Evolutionary conservation across 169 alveolate species (phyloP).

Genomic region (Cryptosporidium sp.): DNA sequence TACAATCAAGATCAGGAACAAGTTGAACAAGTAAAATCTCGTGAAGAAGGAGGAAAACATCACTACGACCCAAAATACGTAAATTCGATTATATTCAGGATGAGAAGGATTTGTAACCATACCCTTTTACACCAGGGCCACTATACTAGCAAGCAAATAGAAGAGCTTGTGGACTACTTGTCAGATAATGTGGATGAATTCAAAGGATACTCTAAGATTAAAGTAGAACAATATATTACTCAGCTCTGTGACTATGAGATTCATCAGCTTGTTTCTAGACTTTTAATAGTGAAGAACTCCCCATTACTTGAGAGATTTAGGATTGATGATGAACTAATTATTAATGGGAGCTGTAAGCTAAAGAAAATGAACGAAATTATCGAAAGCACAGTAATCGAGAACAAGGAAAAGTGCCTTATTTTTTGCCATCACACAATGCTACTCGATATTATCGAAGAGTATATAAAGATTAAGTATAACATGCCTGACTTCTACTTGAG

Average conservation of each 20-base stretch:
- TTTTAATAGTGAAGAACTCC: conserved; percentile 78
- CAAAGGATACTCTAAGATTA: conserved; percentile 79
- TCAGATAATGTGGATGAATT: conserved; percentile 82
- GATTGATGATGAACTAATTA: conserved; percentile 19
- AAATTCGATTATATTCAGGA: conserved; percentile 85
- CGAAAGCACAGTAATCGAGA: conserved; percentile 14
- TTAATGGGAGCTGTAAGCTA: conserved; percentile 55
- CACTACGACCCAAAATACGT: conserved; percentile 81
- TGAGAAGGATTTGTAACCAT: conserved; percentile 92
- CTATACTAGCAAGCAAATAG: conserved; percentile 82
- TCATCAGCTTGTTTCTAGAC: conserved; percentile 79
- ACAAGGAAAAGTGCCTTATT: conserved; percentile 89
- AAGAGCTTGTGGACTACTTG: conserved; percentile 80
- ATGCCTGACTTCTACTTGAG: conserved; percentile 82
- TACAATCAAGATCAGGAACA: not conserved
- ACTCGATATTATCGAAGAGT: conserved; percentile 91
- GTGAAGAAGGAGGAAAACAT: not conserved
- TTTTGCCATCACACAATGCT: conserved; percentile 93
- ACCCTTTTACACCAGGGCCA: conserved; percentile 87
- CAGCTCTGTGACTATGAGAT: conserved; percentile 85
- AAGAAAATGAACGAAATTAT: conserved; percentile 49
- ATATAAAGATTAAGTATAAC: conserved; percentile 81
- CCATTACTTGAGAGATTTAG: conserved; percentile 9
- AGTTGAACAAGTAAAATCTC: not conserved
- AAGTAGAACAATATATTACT: conserved; percentile 82